These are phyloP conservation scores for Suillus americanus DNA, from an alignment of 768 basidiomycete genomes.

Conservation along the genomic window DNA sequence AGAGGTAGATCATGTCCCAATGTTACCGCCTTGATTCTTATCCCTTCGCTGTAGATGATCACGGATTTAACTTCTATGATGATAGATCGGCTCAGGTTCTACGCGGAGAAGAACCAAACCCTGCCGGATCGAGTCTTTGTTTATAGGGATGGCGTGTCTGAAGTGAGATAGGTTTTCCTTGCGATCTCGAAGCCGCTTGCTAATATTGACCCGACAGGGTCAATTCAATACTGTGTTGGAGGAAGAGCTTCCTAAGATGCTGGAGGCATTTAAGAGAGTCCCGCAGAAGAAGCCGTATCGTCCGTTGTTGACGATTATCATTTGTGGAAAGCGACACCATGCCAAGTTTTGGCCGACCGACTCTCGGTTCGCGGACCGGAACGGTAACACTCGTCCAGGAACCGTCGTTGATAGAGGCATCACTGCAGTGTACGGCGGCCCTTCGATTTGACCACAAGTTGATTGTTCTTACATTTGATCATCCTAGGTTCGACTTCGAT, in stretches of 20 bases:
- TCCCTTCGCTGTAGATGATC: conserved; percentile 57
- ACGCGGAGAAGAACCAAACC: conserved; percentile 49
- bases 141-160: conserved; percentile 82
- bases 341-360: conserved; percentile 59
- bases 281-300: conserved; percentile 48
- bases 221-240: conserved; percentile 64
- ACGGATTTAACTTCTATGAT: conserved; percentile 66
- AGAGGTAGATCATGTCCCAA: conserved; percentile 18
- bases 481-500: conserved; percentile 56
- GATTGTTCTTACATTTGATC: background rate
- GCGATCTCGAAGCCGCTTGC: background rate
- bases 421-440: conserved; percentile 59
- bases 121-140: conserved; percentile 71
- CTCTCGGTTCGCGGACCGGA: conserved; percentile 49
- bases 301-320: conserved; percentile 67
- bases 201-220: conserved; percentile 42
- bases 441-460: conserved; percentile 18
- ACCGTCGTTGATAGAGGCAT: conserved; percentile 81
- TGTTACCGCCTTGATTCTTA: background rate
- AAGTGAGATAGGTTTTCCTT: conserved; percentile 43
- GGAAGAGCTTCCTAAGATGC: conserved; percentile 62
- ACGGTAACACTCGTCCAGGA: conserved; percentile 78
- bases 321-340: conserved; percentile 75
- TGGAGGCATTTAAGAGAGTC: conserved; percentile 52
- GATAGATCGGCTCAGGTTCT: conserved; percentile 63